Base-by-base conservation (phyloP, 2,329 filamentous ascomycete genomes). In the Plenodomus tracheiphilus region DNA sequence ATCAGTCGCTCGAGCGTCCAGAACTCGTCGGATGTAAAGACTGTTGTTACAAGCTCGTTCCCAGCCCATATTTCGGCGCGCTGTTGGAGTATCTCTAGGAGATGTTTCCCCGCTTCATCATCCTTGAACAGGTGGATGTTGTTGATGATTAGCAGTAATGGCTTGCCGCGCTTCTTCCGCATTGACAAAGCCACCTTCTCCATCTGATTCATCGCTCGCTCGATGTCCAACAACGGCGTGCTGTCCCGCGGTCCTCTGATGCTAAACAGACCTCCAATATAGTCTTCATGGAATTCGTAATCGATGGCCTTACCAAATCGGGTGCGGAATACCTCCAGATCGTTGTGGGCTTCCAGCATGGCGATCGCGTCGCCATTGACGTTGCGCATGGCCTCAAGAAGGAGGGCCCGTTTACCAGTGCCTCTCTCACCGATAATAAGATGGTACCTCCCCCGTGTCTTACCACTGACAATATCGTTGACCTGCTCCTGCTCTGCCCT, bases 1-100 rank as follows among this genome's bases (percentile, higher is more conserved):
- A 96, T 97, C 45, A 99, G 77, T 11, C 91, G 84, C 71, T 99
- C 94, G 61, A 96, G 95, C 0, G 97, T 88, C 94, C 93, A 99
- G 74, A 96, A 97, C 70, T 97, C 93, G 69, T 99, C 94, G 43
- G 86, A 92, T 71, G 96, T 97, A 74, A 99, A 91, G 17, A 99
- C 85, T 77, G 90, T 85, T 0, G 93, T 97, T 32, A 95, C 89
- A 5, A 97, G 81, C 56, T 91, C 92, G 28, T 88, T 85, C 1
- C 91, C 92, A 1, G 93, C 91, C 94, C 94, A 99, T 69, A 94
- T 89, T 72, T 99, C 94, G 0, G 94, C 93, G 32, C 92, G 84
- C 70, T 99, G 94, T 67, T 99, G 94, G 18, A 97, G 83, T 36
- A 97, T 84, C 71, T 97, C 94, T 28, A 99, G 83, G 13, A 99